Base-by-base conservation (phyloP, 768 basidiomycete species). In the Fomitopsis serialis region DNA sequence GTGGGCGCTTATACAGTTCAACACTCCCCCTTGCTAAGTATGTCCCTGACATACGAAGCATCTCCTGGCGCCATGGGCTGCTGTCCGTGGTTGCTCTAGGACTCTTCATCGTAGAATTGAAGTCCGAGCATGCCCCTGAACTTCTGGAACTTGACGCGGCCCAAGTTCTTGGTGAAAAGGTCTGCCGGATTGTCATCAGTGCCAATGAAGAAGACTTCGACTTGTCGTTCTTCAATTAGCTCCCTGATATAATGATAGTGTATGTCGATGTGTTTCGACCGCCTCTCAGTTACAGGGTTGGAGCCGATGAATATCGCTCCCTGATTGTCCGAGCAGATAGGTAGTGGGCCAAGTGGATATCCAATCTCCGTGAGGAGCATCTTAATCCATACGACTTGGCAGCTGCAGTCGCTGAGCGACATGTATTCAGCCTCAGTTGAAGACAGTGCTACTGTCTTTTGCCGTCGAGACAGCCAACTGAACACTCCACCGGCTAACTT, bases 361-460 rank as follows among this genome's bases (percentile, higher is more conserved):
- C 45, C 19, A 15, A 45, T 45, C 52, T 53, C 52, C 9, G n/a
- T 17, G 9, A 53, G 25, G 4, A 53, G 32, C 8, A 7, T 36
- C 4, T 21, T 17, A 23, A 53, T 13, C 53, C 53, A 54, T n/a
- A 54, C 37, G 24, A 44, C 46, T 23, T 54, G 37, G 36, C 42
- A 21, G 17, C 36, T 42, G 19, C 37, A 40, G 23, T 47, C 36
- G 13, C 37, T 48, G 19, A 54, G 24, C 29, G 47, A 46, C 42
- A 54, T 45, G 25, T 50, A 54, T 23, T 54, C 46, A 1, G 53
- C 46, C 34, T 54, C 53, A 21, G 53, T 54, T 15, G n/a, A 22
- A 1, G 48, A 54, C 13, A 48, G 53, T 3, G 53, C 53, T 13
- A 44, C 29, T 15, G 47, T 42, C 47, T 25, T 42, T 29, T 54